phyloP scores from a whole-genome alignment of 2,329 filamentous ascomycete species.

The Trichoderma oligosporum region DNA sequence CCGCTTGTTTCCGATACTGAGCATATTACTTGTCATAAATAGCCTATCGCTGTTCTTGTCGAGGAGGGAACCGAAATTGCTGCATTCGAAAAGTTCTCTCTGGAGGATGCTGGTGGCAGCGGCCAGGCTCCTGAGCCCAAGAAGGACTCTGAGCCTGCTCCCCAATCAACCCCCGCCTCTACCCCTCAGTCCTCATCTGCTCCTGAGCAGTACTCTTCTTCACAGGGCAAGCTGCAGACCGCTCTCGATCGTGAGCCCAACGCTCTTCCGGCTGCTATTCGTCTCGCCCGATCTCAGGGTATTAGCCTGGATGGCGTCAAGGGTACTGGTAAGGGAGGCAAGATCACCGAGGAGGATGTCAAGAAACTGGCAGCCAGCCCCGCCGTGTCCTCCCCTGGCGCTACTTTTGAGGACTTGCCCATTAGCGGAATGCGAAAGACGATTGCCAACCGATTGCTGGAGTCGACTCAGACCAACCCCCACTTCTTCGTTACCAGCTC shows the following conservation, averaged over 20 bases:
- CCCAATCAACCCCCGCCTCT: slow-evolving; percentile 53
- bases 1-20: slow-evolving; percentile 12
- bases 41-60: slow-evolving; percentile 95
- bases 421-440: slow-evolving; percentile 95
- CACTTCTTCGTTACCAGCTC: slow-evolving; percentile 95
- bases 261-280: slow-evolving; percentile 69
- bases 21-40: slow-evolving; percentile 15
- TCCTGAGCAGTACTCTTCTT: slow-evolving; percentile 68
- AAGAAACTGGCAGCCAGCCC: slow-evolving; percentile 70
- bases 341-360: slow-evolving; percentile 87
- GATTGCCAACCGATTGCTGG: slow-evolving; percentile 82
- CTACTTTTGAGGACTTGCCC: slow-evolving; percentile 78
- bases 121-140: slow-evolving; percentile 61
- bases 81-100: slow-evolving; percentile 82
- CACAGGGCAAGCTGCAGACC: slow-evolving; percentile 74
- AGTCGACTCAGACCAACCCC: slow-evolving; percentile 90
- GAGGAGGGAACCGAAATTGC: slow-evolving; percentile 85
- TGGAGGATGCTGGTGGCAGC: slow-evolving; percentile 88
- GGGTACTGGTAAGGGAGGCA: slow-evolving; percentile 79
- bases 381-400: slow-evolving; percentile 52
- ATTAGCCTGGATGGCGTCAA: slow-evolving; percentile 74
- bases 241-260: slow-evolving; percentile 78
- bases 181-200: slow-evolving; percentile 42
- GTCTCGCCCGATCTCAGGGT: slow-evolving; percentile 79
- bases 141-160: slow-evolving; percentile 62